A percentile compares a stretch with the other conserved stretches of the same genome.
These are phyloP conservation scores for Cicer arietinum DNA, from an alignment of 306 rosid genomes.

Conservation along the genomic window DNA sequence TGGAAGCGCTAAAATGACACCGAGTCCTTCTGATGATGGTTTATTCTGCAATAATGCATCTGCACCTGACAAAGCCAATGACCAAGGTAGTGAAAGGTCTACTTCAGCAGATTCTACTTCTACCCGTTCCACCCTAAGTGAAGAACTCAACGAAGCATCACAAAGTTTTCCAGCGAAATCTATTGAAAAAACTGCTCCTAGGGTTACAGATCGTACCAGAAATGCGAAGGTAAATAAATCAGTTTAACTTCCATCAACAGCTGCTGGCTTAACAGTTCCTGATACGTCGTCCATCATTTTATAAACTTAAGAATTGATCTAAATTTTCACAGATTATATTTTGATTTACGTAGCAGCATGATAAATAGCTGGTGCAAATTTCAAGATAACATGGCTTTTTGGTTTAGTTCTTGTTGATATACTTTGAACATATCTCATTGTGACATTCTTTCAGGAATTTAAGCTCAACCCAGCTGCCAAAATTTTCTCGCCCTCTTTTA, in stretches of 20 bases:
- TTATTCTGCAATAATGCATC: slow-evolving; percentile 47
- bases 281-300: slow-evolving; percentile 28
- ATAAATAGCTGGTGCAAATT: slow-evolving; percentile 24
- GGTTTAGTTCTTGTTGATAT: neutral
- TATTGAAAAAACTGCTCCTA: slow-evolving; percentile 53
- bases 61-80: slow-evolving; percentile 45
- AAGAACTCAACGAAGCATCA: slow-evolving; percentile 53
- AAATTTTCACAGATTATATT: slow-evolving; percentile 15
- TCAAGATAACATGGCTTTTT: slow-evolving; percentile 27
- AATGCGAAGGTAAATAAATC: slow-evolving; percentile 65
- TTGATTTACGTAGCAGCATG: slow-evolving; percentile 30
- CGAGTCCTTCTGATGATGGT: slow-evolving; percentile 45
- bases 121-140: slow-evolving; percentile 45
- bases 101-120: slow-evolving; percentile 53
- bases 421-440: slow-evolving; percentile 24
- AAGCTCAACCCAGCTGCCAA: slow-evolving; percentile 95
- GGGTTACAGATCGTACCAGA: slow-evolving; percentile 56
- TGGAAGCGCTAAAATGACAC: slow-evolving; percentile 40
- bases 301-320: slow-evolving; percentile 28
- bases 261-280: slow-evolving; percentile 32
- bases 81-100: slow-evolving; percentile 52
- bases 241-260: slow-evolving; percentile 25
- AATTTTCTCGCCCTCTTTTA: slow-evolving; percentile 75
- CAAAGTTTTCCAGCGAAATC: slow-evolving; percentile 47
- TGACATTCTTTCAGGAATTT: slow-evolving; percentile 65